Conservation (phyloP, 2,329 filamentous ascomycete genomes). For the Fusarium solani-melongenae region DNA sequence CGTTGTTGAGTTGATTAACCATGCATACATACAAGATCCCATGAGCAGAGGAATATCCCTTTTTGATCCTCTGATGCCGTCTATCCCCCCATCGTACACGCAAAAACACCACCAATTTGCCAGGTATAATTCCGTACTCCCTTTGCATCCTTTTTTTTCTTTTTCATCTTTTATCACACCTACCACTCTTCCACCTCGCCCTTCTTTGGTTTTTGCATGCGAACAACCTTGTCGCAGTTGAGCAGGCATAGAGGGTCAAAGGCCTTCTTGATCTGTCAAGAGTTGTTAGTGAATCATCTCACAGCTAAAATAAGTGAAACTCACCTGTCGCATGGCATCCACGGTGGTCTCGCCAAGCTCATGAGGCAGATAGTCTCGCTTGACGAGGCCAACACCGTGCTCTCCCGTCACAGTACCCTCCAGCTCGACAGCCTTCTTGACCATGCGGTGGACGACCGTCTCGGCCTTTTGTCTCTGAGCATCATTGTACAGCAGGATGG, state of each 20-base stretch:
- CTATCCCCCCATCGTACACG: slow-evolving; percentile 33
- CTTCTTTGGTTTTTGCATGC: slow-evolving; percentile 62
- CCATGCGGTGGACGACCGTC: slow-evolving; percentile 82
- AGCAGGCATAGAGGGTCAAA: slow-evolving; percentile 80
- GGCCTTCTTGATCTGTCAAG: slow-evolving; percentile 77
- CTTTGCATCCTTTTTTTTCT: not conserved
- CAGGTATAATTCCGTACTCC: slow-evolving; percentile 24
- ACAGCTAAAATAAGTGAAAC: slow-evolving; percentile 32
- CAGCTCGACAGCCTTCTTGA: slow-evolving; percentile 85
- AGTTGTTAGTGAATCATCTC: not conserved
- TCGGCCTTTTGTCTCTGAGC: slow-evolving; percentile 74
- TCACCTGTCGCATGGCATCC: slow-evolving; percentile 83
- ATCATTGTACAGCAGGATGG: slow-evolving; percentile 72
- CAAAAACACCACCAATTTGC: slow-evolving; percentile 7
- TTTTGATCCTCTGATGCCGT: slow-evolving; percentile 11
- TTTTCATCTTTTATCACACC: not conserved
- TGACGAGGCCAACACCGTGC: slow-evolving; percentile 85
- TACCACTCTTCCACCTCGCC: slow-evolving; percentile 60
- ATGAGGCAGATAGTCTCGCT: slow-evolving; percentile 84
- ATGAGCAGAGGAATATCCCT: not conserved
- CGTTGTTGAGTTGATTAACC: not conserved
- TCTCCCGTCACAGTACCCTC: slow-evolving; percentile 90
- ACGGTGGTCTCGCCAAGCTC: slow-evolving; percentile 81
- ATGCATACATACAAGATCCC: slow-evolving; percentile 23
- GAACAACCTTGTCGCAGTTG: slow-evolving; percentile 76